Evolutionary conservation across 2,329 filamentous ascomycete genomes (phyloP).

Genomic region (Aspergillus sp.): DNA sequence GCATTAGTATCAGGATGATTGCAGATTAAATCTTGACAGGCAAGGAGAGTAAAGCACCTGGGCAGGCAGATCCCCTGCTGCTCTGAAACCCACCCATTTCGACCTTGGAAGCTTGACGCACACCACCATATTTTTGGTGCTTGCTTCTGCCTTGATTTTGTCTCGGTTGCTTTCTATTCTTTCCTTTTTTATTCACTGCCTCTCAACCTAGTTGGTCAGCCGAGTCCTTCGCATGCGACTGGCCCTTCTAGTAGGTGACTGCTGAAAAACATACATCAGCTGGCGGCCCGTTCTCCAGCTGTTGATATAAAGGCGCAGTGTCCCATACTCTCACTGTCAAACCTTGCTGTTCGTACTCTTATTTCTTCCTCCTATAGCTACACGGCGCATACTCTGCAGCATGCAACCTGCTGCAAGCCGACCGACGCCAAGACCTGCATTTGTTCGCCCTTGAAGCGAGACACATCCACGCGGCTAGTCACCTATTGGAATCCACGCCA

Average conservation of each 20-base stretch:
- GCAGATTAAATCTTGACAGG: no score
- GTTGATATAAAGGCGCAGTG: background rate
- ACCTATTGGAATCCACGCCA: background rate
- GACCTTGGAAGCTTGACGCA: background rate
- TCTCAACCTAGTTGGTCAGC: slow-evolving; percentile 7
- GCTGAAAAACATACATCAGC: slow-evolving; percentile 9
- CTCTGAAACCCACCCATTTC: background rate
- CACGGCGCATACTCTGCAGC: background rate
- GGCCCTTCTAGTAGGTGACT: background rate
- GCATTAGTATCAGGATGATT: background rate
- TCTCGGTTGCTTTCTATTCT: background rate
- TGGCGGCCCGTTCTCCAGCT: slow-evolving; percentile 5
- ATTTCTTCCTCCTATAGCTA: background rate
- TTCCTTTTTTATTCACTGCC: background rate
- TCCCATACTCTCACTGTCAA: background rate
- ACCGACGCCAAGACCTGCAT: slow-evolving; percentile 4
- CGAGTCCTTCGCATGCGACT: slow-evolving; percentile 1
- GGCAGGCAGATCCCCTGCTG: background rate
- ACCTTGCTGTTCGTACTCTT: background rate
- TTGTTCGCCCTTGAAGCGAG: background rate
- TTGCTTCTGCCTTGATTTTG: slow-evolving; percentile 5
- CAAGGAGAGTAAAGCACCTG: no score
- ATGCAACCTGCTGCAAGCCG: slow-evolving; percentile 6
- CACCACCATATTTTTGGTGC: background rate
- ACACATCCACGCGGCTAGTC: background rate